Evolutionary conservation across 1,284 basidiomycete genomes (phyloP).

Genomic region (Fomitopsis pinicola): DNA sequence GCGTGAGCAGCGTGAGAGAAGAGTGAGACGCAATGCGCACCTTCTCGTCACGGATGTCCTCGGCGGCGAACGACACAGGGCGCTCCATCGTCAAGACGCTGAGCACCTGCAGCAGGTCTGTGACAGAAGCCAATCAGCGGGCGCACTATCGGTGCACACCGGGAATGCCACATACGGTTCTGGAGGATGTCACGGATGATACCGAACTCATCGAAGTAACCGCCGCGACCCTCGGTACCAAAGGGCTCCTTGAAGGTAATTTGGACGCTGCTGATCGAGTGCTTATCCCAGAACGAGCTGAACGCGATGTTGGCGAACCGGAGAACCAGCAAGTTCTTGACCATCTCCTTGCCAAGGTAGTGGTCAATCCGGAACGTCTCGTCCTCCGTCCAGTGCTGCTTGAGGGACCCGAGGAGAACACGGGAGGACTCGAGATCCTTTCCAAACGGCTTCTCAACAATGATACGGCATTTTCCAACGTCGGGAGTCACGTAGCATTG

Average conservation of each 20-base stretch:
- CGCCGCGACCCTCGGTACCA: slow-evolving; percentile 94
- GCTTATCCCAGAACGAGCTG: slow-evolving; percentile 88
- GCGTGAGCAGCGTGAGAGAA: slow-evolving; percentile 6
- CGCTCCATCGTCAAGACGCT: slow-evolving; percentile 94
- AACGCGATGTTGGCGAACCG: slow-evolving; percentile 92
- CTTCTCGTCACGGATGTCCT: slow-evolving; percentile 98
- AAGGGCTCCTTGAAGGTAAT: slow-evolving; percentile 99
- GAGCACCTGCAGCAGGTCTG: slow-evolving; percentile 90
- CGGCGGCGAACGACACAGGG: slow-evolving; percentile 93
- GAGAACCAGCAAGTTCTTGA: slow-evolving; percentile 93
- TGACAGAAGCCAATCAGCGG: neutral
- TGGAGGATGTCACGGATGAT: slow-evolving; percentile 96
- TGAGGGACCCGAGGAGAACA: slow-evolving; percentile 74
- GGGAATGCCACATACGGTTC: slow-evolving; percentile 70
- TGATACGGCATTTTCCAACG: slow-evolving; percentile 81
- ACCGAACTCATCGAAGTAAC: slow-evolving; percentile 98
- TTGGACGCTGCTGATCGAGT: slow-evolving; percentile 91
- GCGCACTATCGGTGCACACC: neutral
- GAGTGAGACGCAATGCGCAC: slow-evolving; percentile 33
- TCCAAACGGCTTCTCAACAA: slow-evolving; percentile 96
- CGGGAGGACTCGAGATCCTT: slow-evolving; percentile 89
- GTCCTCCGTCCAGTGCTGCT: slow-evolving; percentile 87
- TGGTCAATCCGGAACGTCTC: slow-evolving; percentile 99
- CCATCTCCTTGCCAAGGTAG: slow-evolving; percentile 98
- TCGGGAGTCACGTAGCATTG: slow-evolving; percentile 65